Percentiles rank a stretch among this genome's conserved stretches.
Evolutionary conservation across 305 asterid species (phyloP).

Genomic region (Solanum hybrid): DNA sequence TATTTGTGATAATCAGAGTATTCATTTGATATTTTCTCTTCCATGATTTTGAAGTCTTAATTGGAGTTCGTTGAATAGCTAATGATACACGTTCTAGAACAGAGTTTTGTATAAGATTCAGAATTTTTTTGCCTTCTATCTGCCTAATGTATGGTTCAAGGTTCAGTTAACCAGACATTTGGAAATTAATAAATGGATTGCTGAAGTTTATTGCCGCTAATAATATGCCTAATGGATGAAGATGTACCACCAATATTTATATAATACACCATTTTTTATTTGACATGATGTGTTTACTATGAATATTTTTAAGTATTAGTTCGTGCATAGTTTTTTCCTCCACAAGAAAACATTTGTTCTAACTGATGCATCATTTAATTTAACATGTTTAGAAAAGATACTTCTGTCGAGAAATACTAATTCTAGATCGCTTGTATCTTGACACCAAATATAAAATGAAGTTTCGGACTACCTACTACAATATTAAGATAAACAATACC

Average conservation of each 20-base stretch:
- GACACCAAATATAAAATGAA: neutral
- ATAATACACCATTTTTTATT: neutral
- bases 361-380: neutral
- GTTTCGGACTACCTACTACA: neutral
- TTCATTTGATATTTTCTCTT: neutral
- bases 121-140: neutral
- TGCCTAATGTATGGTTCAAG: neutral
- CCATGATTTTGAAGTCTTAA: neutral
- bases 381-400: neutral
- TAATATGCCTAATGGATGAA: neutral
- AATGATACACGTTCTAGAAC: neutral
- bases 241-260: neutral
- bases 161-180: neutral
- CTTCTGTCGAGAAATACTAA: neutral
- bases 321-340: neutral
- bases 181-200: neutral
- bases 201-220: neutral
- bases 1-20: neutral
- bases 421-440: neutral
- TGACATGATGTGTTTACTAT: neutral
- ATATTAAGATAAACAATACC: neutral
- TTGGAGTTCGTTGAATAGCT: neutral
- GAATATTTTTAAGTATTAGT: neutral
- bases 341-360: neutral
- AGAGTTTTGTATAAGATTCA: neutral